Conservation (phyloP, 2,329 filamentous ascomycete genomes). For the Albifimbria verrucaria region DNA sequence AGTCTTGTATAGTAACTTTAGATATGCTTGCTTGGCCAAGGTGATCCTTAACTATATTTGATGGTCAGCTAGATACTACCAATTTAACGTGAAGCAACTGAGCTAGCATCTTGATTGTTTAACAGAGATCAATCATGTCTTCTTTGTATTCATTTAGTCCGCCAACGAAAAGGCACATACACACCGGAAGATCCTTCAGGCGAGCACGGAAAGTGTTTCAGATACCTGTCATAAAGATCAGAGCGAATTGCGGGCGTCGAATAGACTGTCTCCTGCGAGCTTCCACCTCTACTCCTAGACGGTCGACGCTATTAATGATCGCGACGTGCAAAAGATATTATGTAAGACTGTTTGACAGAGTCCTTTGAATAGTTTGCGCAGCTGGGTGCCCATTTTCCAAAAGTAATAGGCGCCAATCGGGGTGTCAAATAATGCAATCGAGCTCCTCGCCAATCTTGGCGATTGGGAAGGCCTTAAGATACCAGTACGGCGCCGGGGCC, state of each 20-base stretch:
- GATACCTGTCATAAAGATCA: background rate
- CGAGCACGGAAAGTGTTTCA: constrained; percentile 1
- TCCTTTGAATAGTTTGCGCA: constrained; percentile 4
- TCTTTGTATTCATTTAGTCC: constrained; percentile 14
- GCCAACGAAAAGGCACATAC: constrained; percentile 15
- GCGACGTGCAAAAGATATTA: constrained; percentile 8
- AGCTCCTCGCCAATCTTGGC: background rate
- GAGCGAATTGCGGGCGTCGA: background rate
- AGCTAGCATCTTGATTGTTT: constrained; percentile 4
- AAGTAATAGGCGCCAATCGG: constrained; percentile 3
- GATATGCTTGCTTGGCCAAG: background rate
- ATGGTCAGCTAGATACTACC: constrained; percentile 12
- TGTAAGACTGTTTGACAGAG: constrained; percentile 9
- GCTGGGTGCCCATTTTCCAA: constrained; percentile 5
- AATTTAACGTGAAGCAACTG: constrained; percentile 9
- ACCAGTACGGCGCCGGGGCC: too few relatives aligned
- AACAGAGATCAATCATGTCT: constrained; percentile 7
- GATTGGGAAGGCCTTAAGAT: background rate
- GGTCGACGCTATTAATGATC: background rate
- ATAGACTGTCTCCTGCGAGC: background rate
- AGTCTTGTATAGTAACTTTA: constrained; percentile 12
- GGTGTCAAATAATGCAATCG: constrained; percentile 1
- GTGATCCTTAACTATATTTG: constrained; percentile 7
- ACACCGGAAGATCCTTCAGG: background rate
- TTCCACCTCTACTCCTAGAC: constrained; percentile 4